Evolutionary conservation across 2,329 filamentous ascomycete species (phyloP), one percentile per base, ranked within the genome.

Genomic region (Metarhizium sp.): DNA sequence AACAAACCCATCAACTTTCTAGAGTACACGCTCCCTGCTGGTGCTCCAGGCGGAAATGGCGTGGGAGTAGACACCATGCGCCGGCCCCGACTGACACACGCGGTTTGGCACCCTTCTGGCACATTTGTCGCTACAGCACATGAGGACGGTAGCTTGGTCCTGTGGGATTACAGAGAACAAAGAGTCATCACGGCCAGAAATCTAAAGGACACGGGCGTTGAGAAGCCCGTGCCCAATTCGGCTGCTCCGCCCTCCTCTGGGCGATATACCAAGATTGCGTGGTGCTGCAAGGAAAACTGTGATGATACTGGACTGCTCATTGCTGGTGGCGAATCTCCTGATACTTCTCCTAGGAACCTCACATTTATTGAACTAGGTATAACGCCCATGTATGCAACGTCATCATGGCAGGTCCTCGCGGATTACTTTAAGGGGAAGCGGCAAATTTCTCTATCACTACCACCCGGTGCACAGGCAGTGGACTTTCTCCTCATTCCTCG

Each of bases 91-190:
- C 72, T 97, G 58, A 90, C 86, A 1, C 88, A 95, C 62, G 92
- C 90, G 1, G 70, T 92, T 16, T 99, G 92, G 92, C 94, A 99
- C 72, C 94, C 94, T 0, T 95, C 90, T 1, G 94, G 92, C 0
- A 95, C 90, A 0, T 96, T 96, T 64, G 74, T 96, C 42, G 68
- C 94, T 61, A 95, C 90, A 0, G 88, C 86, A 1, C 88, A 96
- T 66, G 91, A 96, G 55, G 94, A 99, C 67, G 87, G 88, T 38
- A 96, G 90, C 62, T 75, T 99, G 50, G 92, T 95, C 0, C 87
- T 97, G 62, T 99, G 92, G 92, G 94, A 99, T 69, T 77, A 87
- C 1, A 95, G 91, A 64, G 92, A 97, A 66, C 90, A 90, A 7
- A 84, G 88, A 55, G 75, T 95, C 42, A 74, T 99, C 6, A 84